Conservation (phyloP, 2,329 filamentous ascomycete species). For the Didymella arachidicola region DNA sequence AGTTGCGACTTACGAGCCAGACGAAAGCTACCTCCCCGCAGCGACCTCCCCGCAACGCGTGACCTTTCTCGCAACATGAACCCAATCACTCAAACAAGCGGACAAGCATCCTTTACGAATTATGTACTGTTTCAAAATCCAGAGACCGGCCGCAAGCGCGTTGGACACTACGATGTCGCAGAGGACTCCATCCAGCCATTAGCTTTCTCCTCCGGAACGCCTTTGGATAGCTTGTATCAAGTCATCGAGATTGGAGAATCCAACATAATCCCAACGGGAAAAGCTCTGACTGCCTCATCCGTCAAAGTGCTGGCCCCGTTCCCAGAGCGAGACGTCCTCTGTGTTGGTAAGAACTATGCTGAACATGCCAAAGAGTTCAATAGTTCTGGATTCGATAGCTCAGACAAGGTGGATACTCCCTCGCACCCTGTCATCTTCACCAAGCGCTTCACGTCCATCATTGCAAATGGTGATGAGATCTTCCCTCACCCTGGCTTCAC, state of each 20-base stretch:
- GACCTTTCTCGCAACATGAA: not conserved
- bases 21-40: not conserved
- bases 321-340: conserved; percentile 58
- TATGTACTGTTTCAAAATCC: not conserved
- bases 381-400: conserved; percentile 62
- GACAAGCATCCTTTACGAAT: not conserved
- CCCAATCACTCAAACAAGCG: not conserved
- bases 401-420: conserved; percentile 62
- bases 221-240: not conserved
- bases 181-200: not conserved
- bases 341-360: conserved; percentile 64
- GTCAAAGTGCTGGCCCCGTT: not conserved
- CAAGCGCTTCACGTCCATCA: conserved; percentile 62
- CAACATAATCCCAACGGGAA: not conserved
- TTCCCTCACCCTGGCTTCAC: conserved; percentile 59
- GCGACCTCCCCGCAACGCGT: not conserved
- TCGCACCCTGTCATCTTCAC: conserved; percentile 65
- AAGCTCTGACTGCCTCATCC: not conserved
- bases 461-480: conserved; percentile 59
- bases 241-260: not conserved
- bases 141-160: not conserved
- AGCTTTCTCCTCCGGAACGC: not conserved
- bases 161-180: not conserved
- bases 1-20: not conserved
- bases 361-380: conserved; percentile 68